These are phyloP conservation scores for Apiospora arundinis DNA, from an alignment of 2,329 filamentous ascomycete species.

Conservation along the genomic window DNA sequence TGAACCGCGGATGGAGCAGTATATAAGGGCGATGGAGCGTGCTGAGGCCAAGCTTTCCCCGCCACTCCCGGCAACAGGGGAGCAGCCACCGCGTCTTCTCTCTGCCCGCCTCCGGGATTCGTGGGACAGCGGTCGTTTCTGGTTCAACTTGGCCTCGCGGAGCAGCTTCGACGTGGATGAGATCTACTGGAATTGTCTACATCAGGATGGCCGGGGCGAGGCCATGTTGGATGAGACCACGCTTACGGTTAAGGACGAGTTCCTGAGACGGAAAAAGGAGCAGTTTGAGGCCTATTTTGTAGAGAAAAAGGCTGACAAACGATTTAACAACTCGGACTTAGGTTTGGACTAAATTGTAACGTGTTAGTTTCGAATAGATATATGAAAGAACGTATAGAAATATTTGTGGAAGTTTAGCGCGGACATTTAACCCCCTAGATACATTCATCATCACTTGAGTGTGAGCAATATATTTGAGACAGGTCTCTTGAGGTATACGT, in stretches of 20 bases:
- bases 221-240: constrained; percentile 1
- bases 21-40: constrained; percentile 25
- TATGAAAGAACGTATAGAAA: too few species aligned
- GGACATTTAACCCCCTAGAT: too few species aligned
- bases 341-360: too few species aligned
- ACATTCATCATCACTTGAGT: too few species aligned
- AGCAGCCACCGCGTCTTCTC: constrained; percentile 19
- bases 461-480: too few species aligned
- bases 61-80: not conserved
- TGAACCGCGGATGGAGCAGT: constrained; percentile 26
- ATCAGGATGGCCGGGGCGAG: constrained; percentile 17
- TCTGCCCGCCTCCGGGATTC: constrained; percentile 26
- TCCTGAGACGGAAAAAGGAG: not conserved
- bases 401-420: too few species aligned
- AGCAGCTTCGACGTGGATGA: constrained; percentile 25
- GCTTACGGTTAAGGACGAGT: not conserved
- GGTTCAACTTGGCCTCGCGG: constrained; percentile 23
- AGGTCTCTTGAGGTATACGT: too few species aligned
- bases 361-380: too few species aligned
- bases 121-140: constrained; percentile 28
- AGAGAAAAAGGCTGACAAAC: not conserved
- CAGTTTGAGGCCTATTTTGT: not conserved
- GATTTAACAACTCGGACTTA: not conserved
- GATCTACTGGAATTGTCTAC: constrained; percentile 23
- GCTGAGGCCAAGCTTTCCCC: constrained; percentile 22